Conservation (phyloP, 768 basidiomycete species). For the Austroboletus eburneus region DNA sequence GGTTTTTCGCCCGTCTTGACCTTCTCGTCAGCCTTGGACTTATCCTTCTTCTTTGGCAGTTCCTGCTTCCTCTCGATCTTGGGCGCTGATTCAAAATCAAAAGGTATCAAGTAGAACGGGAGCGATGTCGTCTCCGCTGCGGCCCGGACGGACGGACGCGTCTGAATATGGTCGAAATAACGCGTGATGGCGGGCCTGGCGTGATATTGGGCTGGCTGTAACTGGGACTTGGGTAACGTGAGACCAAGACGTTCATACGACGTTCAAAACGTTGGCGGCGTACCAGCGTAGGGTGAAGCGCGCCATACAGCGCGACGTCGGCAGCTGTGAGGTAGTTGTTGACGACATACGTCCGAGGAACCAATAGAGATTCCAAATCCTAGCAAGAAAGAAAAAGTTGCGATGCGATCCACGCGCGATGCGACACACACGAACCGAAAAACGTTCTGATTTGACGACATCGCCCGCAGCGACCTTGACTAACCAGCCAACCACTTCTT, state of each 20-base stretch:
- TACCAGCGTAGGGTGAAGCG: constrained; percentile 81
- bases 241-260: constrained; percentile 2
- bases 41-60: constrained; percentile 71
- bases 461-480: constrained; percentile 53
- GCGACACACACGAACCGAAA: constrained; percentile 43
- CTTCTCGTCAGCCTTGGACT: constrained; percentile 21
- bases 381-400: constrained; percentile 27
- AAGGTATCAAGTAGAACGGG: constrained; percentile 51
- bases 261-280: constrained; percentile 24
- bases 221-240: constrained; percentile 50
- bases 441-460: constrained; percentile 39
- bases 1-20: constrained; percentile 35
- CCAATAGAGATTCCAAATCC: constrained; percentile 69
- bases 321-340: constrained; percentile 83
- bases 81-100: constrained; percentile 78
- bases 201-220: constrained; percentile 71
- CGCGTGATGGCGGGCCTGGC: constrained; percentile 79
- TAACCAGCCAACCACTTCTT: constrained; percentile 68
- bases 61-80: constrained; percentile 67
- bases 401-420: neutral
- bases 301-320: constrained; percentile 86
- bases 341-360: constrained; percentile 81
- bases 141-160: constrained; percentile 54
- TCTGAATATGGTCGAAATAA: constrained; percentile 95
- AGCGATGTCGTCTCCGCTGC: constrained; percentile 49